Evolutionary conservation across 1,284 basidiomycete species (phyloP), one percentile per base, ranked within the genome.

Genomic region (Irpex rosettiformis): DNA sequence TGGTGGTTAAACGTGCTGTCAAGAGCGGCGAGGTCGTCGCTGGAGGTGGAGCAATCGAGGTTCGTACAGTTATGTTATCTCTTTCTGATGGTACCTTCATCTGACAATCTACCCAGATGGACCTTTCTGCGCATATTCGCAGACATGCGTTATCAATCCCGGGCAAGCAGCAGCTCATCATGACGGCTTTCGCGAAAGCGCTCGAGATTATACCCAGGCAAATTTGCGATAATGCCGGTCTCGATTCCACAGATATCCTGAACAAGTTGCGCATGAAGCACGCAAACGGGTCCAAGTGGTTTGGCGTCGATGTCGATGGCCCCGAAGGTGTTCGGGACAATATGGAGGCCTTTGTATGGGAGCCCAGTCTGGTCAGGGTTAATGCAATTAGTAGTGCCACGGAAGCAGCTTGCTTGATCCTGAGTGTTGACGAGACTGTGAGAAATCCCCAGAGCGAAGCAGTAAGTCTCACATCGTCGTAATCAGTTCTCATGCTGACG

Each of bases 241-340:
- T 99, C 37, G 97, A 99, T 75, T 96, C 96, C 1, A 99, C 96
- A 10, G 97, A 99, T 70, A 85, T 99, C 56, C 80, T 99, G 60
- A 99, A 99, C 80, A 95, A 98, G 73, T 83, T 99, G 58, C 89
- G 97, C 60, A 98, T 98, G 94, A 88, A 91, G 68, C 96, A 99
- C 70, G 94, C 94, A 0, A 85, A 87, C 61, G 94, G 92, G 48
- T 84, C 87, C 54, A 85, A 81, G 58, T 98, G 96, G 96, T 90
- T 86, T 47, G 97, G 97, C 62, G 94, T 99, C 24, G 96, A 98
- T 69, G 94, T 99, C 29, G 95, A 99, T 61, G 89, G 89, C 8
- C 71, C 77, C 5, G 92, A 96, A 53, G 91, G 93, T 16, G 93
- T 98, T 24, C 87, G 93, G 56, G 88, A 99, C 76, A 98, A 98